Conservation (phyloP, 305 asterid species). For the Rubia tinctorum region DNA sequence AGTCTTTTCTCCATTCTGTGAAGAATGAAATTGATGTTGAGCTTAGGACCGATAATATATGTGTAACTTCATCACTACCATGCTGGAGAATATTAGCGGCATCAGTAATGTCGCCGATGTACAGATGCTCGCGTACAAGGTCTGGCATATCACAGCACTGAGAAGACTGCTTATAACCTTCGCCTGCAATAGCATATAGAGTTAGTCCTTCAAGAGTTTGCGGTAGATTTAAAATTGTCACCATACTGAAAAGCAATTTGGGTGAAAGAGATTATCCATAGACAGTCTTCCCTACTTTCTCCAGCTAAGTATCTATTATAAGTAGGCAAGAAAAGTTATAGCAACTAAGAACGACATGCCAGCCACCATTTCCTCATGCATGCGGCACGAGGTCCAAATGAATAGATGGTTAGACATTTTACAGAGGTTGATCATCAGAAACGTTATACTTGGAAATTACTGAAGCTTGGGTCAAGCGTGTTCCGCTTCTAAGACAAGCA, state of each 20-base stretch:
- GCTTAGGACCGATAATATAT: slow-evolving; percentile 75
- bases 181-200: slow-evolving; percentile 6
- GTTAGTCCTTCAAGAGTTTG: not conserved
- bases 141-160: slow-evolving; percentile 57
- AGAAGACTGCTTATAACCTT: not conserved
- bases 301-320: not conserved
- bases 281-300: not conserved
- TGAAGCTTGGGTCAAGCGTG: not conserved
- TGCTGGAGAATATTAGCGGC: slow-evolving; percentile 91
- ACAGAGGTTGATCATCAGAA: not conserved
- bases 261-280: not conserved
- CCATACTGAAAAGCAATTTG: not conserved
- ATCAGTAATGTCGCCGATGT: slow-evolving; percentile 77
- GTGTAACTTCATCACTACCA: slow-evolving; percentile 74
- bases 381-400: not conserved
- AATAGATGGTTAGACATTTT: not conserved
- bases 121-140: slow-evolving; percentile 79
- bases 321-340: not conserved
- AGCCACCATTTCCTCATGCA: not conserved
- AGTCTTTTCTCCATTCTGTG: slow-evolving; percentile 80
- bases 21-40: slow-evolving; percentile 85
- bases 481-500: not conserved
- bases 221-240: not conserved
- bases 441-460: too few species aligned
- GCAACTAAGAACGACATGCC: not conserved